A percentile compares a stretch with the other conserved stretches of the same genome.
Conservation (phyloP, 305 asterid genomes). For the Caryopteris hybrid region DNA sequence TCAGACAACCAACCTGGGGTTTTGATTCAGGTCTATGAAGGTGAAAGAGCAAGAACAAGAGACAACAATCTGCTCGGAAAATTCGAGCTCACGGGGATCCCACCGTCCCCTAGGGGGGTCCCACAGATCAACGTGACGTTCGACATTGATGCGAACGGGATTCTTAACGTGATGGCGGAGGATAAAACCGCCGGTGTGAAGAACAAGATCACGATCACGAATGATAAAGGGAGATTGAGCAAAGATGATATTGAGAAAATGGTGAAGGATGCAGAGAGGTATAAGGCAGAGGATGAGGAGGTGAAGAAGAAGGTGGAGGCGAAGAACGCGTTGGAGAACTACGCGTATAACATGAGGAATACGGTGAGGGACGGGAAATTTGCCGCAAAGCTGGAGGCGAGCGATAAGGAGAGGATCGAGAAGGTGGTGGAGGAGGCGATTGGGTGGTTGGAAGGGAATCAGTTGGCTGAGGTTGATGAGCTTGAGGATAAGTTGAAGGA, state of each 20-base stretch:
- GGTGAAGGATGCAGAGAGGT: conserved; percentile 57
- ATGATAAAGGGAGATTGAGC: conserved; percentile 50
- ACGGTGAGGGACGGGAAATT: conserved; percentile 59
- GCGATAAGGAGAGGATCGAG: conserved; percentile 46
- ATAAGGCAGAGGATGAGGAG: conserved; percentile 53
- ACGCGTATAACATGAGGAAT: conserved; percentile 65
- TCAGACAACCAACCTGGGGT: conserved; percentile 57
- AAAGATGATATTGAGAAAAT: conserved; percentile 52
- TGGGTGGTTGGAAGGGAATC: conserved; percentile 57
- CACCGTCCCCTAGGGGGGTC: conserved; percentile 59
- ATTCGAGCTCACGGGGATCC: conserved; percentile 53
- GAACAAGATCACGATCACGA: conserved; percentile 58
- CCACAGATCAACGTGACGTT: conserved; percentile 57
- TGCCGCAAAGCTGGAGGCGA: conserved; percentile 24
- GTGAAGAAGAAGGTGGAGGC: conserved; percentile 63
- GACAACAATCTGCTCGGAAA: conserved; percentile 56
- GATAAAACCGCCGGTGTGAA: conserved; percentile 61
- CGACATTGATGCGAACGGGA: conserved; percentile 58
- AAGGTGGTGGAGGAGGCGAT: conserved; percentile 39
- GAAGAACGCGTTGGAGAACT: conserved; percentile 37
- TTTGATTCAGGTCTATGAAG: conserved; percentile 56
- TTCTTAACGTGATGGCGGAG: conserved; percentile 46
- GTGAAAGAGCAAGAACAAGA: conserved; percentile 50
- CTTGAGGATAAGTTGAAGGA: conserved; percentile 55
- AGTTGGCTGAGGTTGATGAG: conserved; percentile 63